Evolutionary conservation across 2,329 filamentous ascomycete genomes (phyloP).

Genomic region (Alternaria ventricosa): DNA sequence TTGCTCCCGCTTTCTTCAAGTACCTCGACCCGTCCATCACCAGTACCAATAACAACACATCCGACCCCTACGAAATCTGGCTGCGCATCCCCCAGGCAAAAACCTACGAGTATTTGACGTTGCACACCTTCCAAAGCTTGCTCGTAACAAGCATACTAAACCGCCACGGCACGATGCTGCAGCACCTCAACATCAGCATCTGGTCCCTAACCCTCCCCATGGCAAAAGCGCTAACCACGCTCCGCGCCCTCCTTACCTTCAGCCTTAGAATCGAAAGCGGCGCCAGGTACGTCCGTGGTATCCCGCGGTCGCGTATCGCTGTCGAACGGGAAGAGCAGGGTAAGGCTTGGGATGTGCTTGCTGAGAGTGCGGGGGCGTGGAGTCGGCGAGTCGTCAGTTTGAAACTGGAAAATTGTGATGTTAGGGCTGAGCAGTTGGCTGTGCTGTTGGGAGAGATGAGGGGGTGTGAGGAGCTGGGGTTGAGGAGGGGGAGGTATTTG

Average conservation of each 20-base stretch:
- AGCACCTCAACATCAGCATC: constrained; percentile 36
- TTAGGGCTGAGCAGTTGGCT: constrained; percentile 23
- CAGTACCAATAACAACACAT: not conserved
- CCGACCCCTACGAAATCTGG: not conserved
- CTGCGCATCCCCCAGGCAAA: constrained; percentile 16
- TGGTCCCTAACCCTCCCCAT: constrained; percentile 36
- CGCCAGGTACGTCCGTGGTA: constrained; percentile 12
- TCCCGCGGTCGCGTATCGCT: constrained; percentile 16
- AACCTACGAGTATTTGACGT: constrained; percentile 23
- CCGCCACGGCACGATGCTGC: constrained; percentile 34
- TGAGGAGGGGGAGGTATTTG: constrained; percentile 28
- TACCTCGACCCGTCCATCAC: constrained; percentile 46
- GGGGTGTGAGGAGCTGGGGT: constrained; percentile 28
- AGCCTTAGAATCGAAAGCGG: constrained; percentile 34
- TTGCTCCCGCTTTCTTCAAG: not conserved
- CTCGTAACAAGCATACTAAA: constrained; percentile 32
- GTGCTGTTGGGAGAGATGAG: constrained; percentile 21
- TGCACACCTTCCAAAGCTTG: constrained; percentile 39
- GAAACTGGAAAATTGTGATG: constrained; percentile 30
- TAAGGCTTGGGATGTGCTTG: constrained; percentile 28
- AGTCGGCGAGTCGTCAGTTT: constrained; percentile 25
- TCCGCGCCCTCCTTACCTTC: constrained; percentile 30
- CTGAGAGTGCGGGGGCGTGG: constrained; percentile 9
- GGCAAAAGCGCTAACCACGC: constrained; percentile 26
- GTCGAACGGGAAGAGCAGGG: constrained; percentile 14